Evolutionary conservation across 495 filamentous ascomycete genomes (phyloP).

Genomic region (Hypoxylon trugodes): DNA sequence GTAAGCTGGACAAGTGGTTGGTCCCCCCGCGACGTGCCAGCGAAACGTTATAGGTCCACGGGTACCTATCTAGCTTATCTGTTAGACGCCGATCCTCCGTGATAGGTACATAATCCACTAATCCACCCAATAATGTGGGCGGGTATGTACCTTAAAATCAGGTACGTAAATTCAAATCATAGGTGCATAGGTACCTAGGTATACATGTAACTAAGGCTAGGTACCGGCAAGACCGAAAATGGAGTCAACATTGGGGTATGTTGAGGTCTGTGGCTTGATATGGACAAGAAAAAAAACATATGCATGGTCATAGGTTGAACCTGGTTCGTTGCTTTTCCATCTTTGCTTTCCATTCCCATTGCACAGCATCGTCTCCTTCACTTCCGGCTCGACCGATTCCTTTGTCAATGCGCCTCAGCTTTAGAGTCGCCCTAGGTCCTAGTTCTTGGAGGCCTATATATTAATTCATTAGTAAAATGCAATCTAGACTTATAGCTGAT

Average conservation of each 20-base stretch:
- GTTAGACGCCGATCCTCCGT: conserved; percentile 20
- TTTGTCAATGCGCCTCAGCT: conserved; percentile 86
- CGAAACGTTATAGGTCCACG: conserved; percentile 4
- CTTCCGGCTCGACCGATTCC: conserved; percentile 84
- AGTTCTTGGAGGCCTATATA: conserved; percentile 41
- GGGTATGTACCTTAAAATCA: too few relatives aligned
- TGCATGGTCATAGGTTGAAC: conserved; percentile 75
- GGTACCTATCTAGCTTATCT: conserved; percentile 12
- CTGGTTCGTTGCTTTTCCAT: conserved; percentile 94
- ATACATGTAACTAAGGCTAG: too few relatives aligned
- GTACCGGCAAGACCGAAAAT: too few relatives aligned
- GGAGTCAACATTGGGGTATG: conserved; percentile 23
- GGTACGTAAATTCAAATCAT: too few relatives aligned
- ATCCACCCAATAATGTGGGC: too few relatives aligned
- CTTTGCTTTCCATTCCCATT: conserved; percentile 92
- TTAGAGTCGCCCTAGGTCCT: conserved; percentile 41
- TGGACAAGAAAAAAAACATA: not conserved
- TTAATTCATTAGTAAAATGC: not conserved
- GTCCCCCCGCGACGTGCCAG: conserved; percentile 4
- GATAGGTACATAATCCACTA: too few relatives aligned
- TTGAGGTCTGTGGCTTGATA: not conserved
- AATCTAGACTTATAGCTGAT: not conserved
- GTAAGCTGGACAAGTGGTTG: conserved; percentile 26
- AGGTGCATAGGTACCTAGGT: too few relatives aligned
- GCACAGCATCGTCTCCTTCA: conserved; percentile 69